These are phyloP conservation scores for Solanum rostratum DNA, from an alignment of 257 asterid species.

Conservation along the genomic window DNA sequence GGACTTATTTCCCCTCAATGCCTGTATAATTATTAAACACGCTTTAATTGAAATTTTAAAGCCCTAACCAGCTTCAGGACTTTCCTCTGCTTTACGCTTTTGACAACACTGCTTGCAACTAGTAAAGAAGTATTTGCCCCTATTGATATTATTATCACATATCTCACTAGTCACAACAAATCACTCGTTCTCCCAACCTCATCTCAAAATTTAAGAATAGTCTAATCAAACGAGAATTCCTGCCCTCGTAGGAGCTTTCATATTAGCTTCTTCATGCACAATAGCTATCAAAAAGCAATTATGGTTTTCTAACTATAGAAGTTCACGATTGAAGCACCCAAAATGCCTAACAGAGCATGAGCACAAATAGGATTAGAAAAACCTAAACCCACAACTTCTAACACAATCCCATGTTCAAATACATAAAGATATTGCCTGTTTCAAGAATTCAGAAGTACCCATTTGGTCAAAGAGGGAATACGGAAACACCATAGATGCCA, in stretches of 20 bases:
- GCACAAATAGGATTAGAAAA: background rate
- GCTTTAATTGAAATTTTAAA: background rate
- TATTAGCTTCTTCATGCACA: background rate
- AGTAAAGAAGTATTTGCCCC: background rate
- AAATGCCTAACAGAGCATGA: background rate
- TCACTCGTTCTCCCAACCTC: background rate
- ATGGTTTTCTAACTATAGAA: background rate
- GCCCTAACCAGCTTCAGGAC: background rate
- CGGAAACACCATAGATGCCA: background rate
- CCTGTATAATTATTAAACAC: background rate
- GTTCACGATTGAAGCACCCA: background rate
- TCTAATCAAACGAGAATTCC: background rate
- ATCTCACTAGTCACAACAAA: background rate
- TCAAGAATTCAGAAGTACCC: background rate
- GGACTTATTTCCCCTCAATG: background rate
- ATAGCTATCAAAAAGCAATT: background rate
- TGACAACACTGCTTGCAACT: background rate
- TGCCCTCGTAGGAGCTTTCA: background rate
- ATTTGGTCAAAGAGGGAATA: background rate
- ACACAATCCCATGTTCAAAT: background rate
- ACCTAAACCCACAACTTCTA: background rate
- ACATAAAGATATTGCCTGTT: background rate
- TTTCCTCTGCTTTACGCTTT: background rate
- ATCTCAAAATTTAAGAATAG: background rate
- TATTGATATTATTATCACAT: background rate